These are phyloP conservation scores for Hippophae rhamnoides DNA, from an alignment of 306 rosid species.

Conservation along the genomic window DNA sequence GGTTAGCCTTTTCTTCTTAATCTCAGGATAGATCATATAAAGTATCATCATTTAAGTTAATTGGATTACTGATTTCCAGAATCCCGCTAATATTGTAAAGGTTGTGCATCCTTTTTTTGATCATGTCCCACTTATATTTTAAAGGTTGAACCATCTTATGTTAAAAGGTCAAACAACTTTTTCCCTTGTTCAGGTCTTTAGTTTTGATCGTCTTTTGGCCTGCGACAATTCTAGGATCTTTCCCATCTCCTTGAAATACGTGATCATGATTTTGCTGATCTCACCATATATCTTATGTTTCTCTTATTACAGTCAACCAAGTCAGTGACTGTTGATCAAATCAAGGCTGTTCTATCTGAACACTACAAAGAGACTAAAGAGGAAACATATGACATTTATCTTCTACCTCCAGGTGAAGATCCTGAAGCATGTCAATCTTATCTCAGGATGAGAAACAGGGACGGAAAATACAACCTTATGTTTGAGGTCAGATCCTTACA, in stretches of 20 bases:
- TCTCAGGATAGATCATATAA: too few relatives aligned
- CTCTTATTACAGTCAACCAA: slow-evolving; percentile 55
- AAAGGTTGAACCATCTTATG: slow-evolving; percentile 33
- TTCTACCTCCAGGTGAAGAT: slow-evolving; percentile 98
- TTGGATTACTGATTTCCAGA: too few relatives aligned
- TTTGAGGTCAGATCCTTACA: slow-evolving; percentile 65
- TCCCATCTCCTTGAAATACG: too few relatives aligned
- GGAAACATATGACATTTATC: slow-evolving; percentile 97
- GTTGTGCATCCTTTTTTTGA: too few relatives aligned
- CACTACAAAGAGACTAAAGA: slow-evolving; percentile 67
- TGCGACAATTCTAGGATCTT: background rate
- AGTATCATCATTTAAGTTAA: too few relatives aligned
- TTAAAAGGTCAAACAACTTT: background rate
- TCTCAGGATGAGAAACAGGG: slow-evolving; percentile 98
- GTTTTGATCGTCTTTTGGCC: slow-evolving; percentile 9
- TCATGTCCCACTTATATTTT: slow-evolving; percentile 61
- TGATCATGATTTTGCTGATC: slow-evolving; percentile 9
- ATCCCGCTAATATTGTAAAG: too few relatives aligned
- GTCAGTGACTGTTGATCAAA: slow-evolving; percentile 65
- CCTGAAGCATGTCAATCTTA: slow-evolving; percentile 99
- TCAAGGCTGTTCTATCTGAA: slow-evolving; percentile 61
- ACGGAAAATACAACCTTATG: slow-evolving; percentile 98
- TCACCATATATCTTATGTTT: slow-evolving; percentile 9
- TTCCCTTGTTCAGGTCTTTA: background rate
- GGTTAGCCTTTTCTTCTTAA: too few relatives aligned